These are phyloP conservation scores for Suillus lakei DNA, from an alignment of 768 basidiomycete species.

Conservation along the genomic window DNA sequence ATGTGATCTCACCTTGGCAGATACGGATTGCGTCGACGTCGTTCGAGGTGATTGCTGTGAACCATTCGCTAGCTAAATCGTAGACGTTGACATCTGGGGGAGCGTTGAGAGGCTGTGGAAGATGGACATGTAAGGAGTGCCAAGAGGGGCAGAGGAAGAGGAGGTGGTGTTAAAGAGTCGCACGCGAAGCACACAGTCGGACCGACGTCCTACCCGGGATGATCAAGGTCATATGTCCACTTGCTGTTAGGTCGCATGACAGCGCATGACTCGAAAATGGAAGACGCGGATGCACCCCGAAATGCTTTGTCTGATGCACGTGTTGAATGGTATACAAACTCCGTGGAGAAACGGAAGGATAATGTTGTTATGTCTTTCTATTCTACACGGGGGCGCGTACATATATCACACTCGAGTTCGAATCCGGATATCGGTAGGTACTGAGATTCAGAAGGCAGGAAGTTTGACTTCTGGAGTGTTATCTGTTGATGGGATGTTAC, in stretches of 20 bases:
- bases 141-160: not conserved
- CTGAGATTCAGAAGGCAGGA: not conserved
- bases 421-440: not conserved
- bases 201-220: not conserved
- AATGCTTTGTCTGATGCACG: slow-evolving; percentile 1
- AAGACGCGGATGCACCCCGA: not conserved
- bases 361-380: too few species aligned
- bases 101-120: slow-evolving; percentile 30
- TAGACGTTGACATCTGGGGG: slow-evolving; percentile 25
- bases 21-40: slow-evolving; percentile 29
- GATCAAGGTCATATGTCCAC: not conserved
- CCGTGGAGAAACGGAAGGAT: too few species aligned
- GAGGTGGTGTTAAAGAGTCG: not conserved
- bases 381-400: too few species aligned
- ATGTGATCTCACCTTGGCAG: slow-evolving; percentile 39
- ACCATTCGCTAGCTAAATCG: slow-evolving; percentile 32
- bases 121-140: not conserved
- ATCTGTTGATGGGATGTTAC: not conserved
- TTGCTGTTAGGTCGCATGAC: not conserved
- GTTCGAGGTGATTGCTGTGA: slow-evolving; percentile 25
- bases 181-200: not conserved
- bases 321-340: not conserved
- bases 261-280: not conserved
- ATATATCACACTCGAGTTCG: not conserved
- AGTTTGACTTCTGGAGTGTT: not conserved